These are phyloP conservation scores for Acer campestre DNA, from an alignment of 345 rosid species.

Conservation along the genomic window DNA sequence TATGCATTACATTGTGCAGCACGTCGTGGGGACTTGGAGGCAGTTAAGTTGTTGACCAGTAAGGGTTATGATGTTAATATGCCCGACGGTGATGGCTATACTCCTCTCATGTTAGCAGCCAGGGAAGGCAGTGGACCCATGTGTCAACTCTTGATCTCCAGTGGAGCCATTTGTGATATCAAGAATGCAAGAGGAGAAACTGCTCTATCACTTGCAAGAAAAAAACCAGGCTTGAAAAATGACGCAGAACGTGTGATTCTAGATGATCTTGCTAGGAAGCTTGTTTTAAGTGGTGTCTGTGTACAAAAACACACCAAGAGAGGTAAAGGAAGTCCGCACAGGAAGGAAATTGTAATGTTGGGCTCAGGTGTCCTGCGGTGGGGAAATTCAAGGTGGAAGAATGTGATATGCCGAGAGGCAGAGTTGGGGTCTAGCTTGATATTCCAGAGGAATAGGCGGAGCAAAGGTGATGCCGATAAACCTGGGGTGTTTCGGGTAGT, in stretches of 20 bases:
- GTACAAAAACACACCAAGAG: conserved; percentile 82
- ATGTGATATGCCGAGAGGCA: conserved; percentile 69
- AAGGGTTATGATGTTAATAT: conserved; percentile 75
- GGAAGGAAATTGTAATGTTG: conserved; percentile 62
- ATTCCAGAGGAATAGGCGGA: conserved; percentile 53
- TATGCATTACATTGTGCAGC: conserved; percentile 95
- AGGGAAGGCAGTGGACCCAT: conserved; percentile 66
- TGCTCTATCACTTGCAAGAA: conserved; percentile 60
- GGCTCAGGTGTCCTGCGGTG: conserved; percentile 63
- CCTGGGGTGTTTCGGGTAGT: conserved; percentile 73
- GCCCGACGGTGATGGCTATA: conserved; percentile 79
- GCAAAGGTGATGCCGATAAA: conserved; percentile 39
- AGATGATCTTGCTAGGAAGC: conserved; percentile 67
- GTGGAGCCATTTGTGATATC: conserved; percentile 61
- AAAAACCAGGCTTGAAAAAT: conserved; percentile 25
- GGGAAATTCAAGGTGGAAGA: conserved; percentile 77
- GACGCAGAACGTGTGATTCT: conserved; percentile 58
- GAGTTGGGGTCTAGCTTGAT: conserved; percentile 57
- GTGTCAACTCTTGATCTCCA: conserved; percentile 64
- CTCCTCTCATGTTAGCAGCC: conserved; percentile 95
- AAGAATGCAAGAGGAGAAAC: conserved; percentile 70
- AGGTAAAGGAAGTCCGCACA: conserved; percentile 75
- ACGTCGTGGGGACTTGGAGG: conserved; percentile 78
- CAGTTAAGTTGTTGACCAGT: conserved; percentile 61
- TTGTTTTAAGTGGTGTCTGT: conserved; percentile 54